Conservation (phyloP, 2,329 filamentous ascomycete genomes). For the Atkinsonella hypoxylon region DNA sequence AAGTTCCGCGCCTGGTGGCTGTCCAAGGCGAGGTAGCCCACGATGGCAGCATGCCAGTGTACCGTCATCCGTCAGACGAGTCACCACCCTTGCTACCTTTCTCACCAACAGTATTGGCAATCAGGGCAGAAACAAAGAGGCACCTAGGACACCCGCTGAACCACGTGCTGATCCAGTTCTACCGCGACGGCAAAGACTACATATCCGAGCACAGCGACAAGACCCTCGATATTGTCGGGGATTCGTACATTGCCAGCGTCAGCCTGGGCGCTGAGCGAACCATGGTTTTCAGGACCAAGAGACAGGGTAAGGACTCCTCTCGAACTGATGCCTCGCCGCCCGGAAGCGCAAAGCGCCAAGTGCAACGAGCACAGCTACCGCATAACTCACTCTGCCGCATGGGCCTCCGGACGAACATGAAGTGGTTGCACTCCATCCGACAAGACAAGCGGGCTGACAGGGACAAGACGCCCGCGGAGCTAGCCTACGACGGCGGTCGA, state of each 20-base stretch:
- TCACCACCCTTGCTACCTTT: constrained; percentile 68
- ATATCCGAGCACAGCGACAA: constrained; percentile 98
- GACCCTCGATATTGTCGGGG: constrained; percentile 75
- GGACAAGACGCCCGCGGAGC: constrained; percentile 59
- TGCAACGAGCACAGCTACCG: constrained; percentile 60
- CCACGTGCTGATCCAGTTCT: constrained; percentile 85
- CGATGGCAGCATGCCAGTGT: constrained; percentile 74
- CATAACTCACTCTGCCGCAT: constrained; percentile 85
- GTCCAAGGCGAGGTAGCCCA: constrained; percentile 63
- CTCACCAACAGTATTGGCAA: constrained; percentile 55
- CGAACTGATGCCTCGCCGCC: constrained; percentile 3
- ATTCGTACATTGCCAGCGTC: constrained; percentile 80
- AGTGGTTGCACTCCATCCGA: constrained; percentile 87
- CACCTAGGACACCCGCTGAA: constrained; percentile 72
- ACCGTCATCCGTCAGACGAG: constrained; percentile 86
- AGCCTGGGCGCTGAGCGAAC: constrained; percentile 85
- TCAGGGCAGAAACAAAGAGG: constrained; percentile 58
- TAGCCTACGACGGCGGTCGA: constrained; percentile 60
- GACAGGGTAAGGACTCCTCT: constrained; percentile 30
- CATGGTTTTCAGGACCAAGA: constrained; percentile 83
- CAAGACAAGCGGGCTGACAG: constrained; percentile 63
- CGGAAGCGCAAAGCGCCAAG: constrained; percentile 32
- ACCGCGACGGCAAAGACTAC: constrained; percentile 78
- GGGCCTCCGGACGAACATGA: constrained; percentile 67
- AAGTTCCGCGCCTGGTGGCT: constrained; percentile 82